Percentiles rank a stretch among this genome's conserved stretches.
These are phyloP conservation scores for Candida oleophila DNA, from an alignment of 805 yeast genomes.

Conservation along the genomic window DNA sequence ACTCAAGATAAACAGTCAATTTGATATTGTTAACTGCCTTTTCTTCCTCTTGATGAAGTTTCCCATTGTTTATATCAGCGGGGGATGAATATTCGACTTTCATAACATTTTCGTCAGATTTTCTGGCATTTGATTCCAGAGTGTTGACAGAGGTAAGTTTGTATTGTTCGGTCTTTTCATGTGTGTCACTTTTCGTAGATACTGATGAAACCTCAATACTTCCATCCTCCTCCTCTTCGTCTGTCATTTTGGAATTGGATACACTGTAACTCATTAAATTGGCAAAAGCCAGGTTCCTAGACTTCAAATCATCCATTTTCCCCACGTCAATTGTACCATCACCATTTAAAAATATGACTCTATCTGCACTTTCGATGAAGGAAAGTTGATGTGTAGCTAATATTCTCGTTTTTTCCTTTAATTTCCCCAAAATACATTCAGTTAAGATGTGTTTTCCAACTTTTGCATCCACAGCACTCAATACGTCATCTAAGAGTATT, in stretches of 20 bases:
- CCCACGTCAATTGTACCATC: slow-evolving; percentile 31
- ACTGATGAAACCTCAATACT: background rate
- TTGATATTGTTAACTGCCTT: slow-evolving; percentile 57
- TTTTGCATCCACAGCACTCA: slow-evolving; percentile 38
- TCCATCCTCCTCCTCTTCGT: slow-evolving; percentile 9
- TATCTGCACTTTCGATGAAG: slow-evolving; percentile 30
- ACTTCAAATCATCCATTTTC: slow-evolving; percentile 23
- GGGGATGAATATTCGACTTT: slow-evolving; percentile 14
- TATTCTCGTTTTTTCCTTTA: slow-evolving; percentile 30
- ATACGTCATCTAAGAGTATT: slow-evolving; percentile 35
- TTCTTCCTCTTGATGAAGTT: slow-evolving; percentile 47
- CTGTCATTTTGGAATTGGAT: slow-evolving; percentile 7
- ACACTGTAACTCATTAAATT: slow-evolving; percentile 25
- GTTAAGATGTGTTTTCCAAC: slow-evolving; percentile 37
- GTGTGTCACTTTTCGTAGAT: background rate
- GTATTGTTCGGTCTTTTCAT: slow-evolving; percentile 1
- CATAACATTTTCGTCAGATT: slow-evolving; percentile 25
- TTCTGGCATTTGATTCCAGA: background rate
- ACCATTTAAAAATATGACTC: slow-evolving; percentile 29
- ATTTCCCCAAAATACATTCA: slow-evolving; percentile 27
- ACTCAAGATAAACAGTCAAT: slow-evolving; percentile 47
- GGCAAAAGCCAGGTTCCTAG: slow-evolving; percentile 23
- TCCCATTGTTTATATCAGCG: slow-evolving; percentile 12
- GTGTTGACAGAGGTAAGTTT: background rate
- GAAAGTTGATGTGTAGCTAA: slow-evolving; percentile 38